Percentiles rank a stretch among this genome's conserved stretches.
Conservation (phyloP, 2,329 filamentous ascomycete species). For the Monosporascus sp. region DNA sequence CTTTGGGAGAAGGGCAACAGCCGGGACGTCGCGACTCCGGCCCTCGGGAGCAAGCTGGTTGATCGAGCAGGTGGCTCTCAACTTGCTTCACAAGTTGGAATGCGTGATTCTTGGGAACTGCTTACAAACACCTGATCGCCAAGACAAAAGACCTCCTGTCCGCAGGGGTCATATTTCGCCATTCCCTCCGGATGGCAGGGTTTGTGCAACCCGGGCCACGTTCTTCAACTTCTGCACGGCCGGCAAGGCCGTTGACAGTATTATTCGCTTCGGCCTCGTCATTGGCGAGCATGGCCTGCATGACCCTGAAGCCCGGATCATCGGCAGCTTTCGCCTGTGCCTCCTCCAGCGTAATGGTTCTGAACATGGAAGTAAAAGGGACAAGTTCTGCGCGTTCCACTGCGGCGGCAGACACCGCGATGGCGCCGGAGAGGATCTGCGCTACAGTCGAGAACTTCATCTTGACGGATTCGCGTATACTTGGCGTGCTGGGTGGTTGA, state of each 20-base stretch:
- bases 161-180: conserved; percentile 24
- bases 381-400: background rate
- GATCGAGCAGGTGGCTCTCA: background rate
- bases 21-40: background rate
- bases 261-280: background rate
- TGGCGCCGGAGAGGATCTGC: background rate
- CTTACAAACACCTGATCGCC: conserved; percentile 23
- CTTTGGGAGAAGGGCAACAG: background rate
- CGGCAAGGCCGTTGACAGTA: background rate
- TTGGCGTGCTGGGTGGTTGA: background rate
- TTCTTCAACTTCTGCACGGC: background rate
- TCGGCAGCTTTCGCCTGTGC: background rate
- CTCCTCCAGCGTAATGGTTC: background rate
- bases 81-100: background rate
- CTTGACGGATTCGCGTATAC: background rate
- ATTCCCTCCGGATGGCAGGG: conserved; percentile 25
- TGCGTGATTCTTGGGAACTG: background rate
- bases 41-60: background rate
- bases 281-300: background rate
- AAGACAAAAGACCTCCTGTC: conserved; percentile 23
- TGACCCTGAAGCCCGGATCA: background rate
- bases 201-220: conserved; percentile 11
- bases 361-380: background rate
- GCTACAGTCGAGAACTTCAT: background rate
- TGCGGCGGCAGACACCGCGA: background rate